phyloP scores from a whole-genome alignment of 257 asterid species.

The Mentha longifolia region DNA sequence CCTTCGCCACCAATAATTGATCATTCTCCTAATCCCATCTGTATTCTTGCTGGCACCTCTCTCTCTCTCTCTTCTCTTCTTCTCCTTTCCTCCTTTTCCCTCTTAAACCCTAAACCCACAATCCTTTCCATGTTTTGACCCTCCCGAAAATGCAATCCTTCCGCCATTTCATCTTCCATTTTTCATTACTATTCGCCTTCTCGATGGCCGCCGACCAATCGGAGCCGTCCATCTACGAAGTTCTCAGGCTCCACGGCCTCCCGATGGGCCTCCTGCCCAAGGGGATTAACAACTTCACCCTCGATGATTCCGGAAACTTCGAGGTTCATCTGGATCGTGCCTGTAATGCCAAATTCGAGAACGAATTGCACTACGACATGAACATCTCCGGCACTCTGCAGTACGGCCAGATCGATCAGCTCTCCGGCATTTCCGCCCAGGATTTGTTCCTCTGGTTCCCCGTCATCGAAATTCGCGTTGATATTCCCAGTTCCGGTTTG shows the following conservation, averaged over 20 bases:
- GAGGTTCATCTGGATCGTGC: conserved; percentile 52
- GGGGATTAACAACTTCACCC: conserved; percentile 47
- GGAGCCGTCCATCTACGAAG: conserved; percentile 50
- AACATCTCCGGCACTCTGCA: conserved; percentile 45
- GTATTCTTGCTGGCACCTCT: conserved; percentile 41
- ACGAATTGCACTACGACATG: conserved; percentile 49
- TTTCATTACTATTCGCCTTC: conserved; percentile 17
- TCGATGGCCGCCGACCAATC: conserved; percentile 26
- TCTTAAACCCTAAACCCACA: conserved; percentile 45
- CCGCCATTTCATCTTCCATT: conserved; percentile 20
- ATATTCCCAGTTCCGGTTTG: conserved; percentile 52
- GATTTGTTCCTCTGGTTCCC: conserved; percentile 65
- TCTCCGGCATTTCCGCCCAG: conserved; percentile 55
- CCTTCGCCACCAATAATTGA: conserved; percentile 45
- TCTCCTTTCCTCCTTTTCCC: neutral
- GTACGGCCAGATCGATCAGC: conserved; percentile 49
- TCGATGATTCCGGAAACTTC: conserved; percentile 46
- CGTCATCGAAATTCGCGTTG: conserved; percentile 54
- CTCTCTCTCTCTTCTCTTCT: neutral
- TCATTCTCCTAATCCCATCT: conserved; percentile 57
- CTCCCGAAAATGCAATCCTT: conserved; percentile 31
- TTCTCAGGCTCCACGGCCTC: conserved; percentile 48
- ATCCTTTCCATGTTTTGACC: conserved; percentile 25
- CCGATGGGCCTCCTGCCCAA: conserved; percentile 60
- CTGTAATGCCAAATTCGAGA: conserved; percentile 57